Conservation (phyloP, 495 filamentous ascomycete genomes). For the Neurospora hispaniola region DNA sequence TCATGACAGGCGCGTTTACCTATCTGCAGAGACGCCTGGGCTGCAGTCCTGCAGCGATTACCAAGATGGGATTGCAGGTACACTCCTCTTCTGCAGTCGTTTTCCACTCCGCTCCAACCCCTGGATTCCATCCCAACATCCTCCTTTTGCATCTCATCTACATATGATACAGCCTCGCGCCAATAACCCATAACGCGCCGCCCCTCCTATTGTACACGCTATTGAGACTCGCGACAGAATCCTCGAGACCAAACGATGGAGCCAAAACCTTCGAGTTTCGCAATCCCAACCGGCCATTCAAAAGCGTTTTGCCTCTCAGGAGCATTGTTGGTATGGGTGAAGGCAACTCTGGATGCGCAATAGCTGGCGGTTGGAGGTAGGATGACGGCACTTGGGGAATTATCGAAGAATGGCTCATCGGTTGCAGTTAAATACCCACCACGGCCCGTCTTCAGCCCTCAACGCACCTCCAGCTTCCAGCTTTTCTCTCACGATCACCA, state of each 20-base stretch:
- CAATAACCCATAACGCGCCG: neutral
- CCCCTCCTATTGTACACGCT: neutral
- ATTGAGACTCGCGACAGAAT: neutral
- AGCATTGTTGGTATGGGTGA: neutral
- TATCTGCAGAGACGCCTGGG: too few species aligned
- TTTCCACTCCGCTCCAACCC: too few species aligned
- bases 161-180: neutral
- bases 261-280: neutral
- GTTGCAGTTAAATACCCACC: neutral
- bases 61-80: too few species aligned
- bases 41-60: too few species aligned
- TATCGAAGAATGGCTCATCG: neutral
- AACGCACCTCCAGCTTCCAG: neutral
- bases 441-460: neutral
- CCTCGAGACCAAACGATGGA: neutral
- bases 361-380: neutral
- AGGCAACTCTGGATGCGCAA: neutral
- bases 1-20: too few species aligned
- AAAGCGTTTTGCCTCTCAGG: neutral
- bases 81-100: too few species aligned
- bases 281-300: neutral
- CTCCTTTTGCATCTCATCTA: neutral
- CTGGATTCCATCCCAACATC: neutral
- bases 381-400: neutral
- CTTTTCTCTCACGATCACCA: neutral